Percentiles rank a stretch among this genome's conserved stretches.
These are phyloP conservation scores for Gracilaria caudata DNA, from an alignment of 23 red algal genomes.

Conservation along the genomic window DNA sequence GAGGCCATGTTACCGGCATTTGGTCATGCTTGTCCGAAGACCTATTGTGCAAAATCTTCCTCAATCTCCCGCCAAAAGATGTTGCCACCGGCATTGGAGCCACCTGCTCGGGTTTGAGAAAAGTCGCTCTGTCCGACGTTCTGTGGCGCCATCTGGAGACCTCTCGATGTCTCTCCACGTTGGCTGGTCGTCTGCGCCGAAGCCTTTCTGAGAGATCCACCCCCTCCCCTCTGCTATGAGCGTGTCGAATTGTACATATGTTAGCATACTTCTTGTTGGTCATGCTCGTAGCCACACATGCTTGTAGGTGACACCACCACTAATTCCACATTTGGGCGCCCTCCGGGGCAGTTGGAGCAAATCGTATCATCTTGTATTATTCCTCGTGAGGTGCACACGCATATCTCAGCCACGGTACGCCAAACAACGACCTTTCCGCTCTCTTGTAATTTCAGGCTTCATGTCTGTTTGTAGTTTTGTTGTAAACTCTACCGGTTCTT, in stretches of 20 bases:
- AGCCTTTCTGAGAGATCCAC: not conserved
- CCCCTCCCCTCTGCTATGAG: not conserved
- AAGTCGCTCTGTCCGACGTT: conserved; percentile 10
- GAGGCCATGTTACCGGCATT: conserved; percentile 16
- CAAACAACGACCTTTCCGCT: not conserved
- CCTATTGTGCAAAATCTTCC: conserved; percentile 44
- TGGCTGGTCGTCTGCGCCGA: not conserved
- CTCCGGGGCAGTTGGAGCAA: not conserved
- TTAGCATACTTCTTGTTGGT: not conserved
- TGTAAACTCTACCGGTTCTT: not conserved
- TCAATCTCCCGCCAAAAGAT: conserved; percentile 31
- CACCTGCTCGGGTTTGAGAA: conserved; percentile 50
- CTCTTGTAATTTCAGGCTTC: conserved; percentile 36
- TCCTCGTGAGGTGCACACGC: not conserved
- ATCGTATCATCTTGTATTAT: not conserved
- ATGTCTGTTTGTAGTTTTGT: conserved; percentile 32
- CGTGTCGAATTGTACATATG: not conserved
- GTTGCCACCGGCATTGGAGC: conserved; percentile 46
- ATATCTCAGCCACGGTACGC: not conserved
- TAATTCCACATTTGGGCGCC: not conserved
- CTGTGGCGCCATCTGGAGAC: conserved; percentile 35
- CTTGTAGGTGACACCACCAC: not conserved
- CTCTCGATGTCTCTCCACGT: conserved; percentile 4
- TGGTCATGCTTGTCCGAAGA: conserved; percentile 53
- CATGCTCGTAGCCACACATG: not conserved